phyloP scores from a whole-genome alignment of 345 rosid genomes.

The Salix koriyanagi region DNA sequence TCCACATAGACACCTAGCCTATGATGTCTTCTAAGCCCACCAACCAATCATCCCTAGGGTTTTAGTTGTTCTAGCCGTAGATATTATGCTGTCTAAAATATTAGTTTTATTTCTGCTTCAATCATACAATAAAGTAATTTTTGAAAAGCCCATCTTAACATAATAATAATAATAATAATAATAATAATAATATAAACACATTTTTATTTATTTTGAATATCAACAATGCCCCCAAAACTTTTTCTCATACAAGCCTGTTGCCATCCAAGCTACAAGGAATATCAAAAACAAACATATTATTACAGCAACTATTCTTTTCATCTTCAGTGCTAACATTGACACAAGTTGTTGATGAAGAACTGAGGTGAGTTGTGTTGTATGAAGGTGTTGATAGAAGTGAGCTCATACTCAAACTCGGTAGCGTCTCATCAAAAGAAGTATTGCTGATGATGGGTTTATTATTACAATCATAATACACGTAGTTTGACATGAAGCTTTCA shows the following conservation, averaged over 20 bases:
- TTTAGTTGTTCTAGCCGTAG: too few species aligned
- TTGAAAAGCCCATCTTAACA: too few species aligned
- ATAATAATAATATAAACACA: too few species aligned
- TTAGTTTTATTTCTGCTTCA: too few species aligned
- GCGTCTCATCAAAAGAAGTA: constrained; percentile 14
- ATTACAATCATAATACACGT: constrained; percentile 1
- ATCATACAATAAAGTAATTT: too few species aligned
- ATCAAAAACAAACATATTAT: constrained; percentile 33
- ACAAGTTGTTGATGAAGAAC: constrained; percentile 45
- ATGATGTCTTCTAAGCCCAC: too few species aligned
- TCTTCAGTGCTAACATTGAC: constrained; percentile 51
- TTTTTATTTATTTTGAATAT: too few species aligned
- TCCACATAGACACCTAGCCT: too few species aligned
- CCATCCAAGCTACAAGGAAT: constrained; percentile 36
- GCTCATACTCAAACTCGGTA: constrained; percentile 21
- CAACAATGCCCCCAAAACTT: background rate
- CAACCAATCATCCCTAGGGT: too few species aligned
- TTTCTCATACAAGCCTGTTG: constrained; percentile 32
- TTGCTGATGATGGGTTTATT: background rate
- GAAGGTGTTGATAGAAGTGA: constrained; percentile 50
- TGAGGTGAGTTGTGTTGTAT: constrained; percentile 49
- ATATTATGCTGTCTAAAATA: too few species aligned
- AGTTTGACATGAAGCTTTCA: background rate
- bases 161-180: too few species aligned
- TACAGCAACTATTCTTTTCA: constrained; percentile 54